Evolutionary conservation across 139 green algal species (phyloP).

Genomic region (Ettlia oleoabundans): DNA sequence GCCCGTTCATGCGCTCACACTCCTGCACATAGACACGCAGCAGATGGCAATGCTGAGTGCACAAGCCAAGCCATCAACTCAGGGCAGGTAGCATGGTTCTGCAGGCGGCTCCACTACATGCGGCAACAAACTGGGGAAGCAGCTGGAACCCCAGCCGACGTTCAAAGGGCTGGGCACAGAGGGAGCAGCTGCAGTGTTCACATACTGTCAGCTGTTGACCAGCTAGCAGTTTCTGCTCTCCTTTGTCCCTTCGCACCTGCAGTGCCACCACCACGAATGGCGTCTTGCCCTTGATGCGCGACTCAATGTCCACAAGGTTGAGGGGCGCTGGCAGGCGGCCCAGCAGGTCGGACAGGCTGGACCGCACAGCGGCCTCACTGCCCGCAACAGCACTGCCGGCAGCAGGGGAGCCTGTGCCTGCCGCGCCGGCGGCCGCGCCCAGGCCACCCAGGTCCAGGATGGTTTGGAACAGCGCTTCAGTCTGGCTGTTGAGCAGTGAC

Average conservation of each 20-base stretch:
- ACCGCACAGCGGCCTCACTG: conserved; percentile 49
- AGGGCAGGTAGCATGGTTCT: too few species aligned
- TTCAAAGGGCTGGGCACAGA: too few species aligned
- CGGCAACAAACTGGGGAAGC: too few species aligned
- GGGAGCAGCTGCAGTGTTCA: too few species aligned
- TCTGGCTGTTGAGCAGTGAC: conserved; percentile 87
- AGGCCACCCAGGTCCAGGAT: conserved; percentile 54
- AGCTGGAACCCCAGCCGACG: too few species aligned
- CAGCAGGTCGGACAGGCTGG: conserved; percentile 86
- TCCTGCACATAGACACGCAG: conserved; percentile 62
- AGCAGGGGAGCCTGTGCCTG: conserved; percentile 55
- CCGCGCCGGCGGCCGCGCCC: neutral
- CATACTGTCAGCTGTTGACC: too few species aligned
- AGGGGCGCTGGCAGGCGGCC: conserved; percentile 82
- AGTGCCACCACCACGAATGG: conserved; percentile 93
- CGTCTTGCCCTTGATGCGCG: conserved; percentile 76
- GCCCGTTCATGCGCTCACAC: conserved; percentile 86
- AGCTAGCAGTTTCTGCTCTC: too few species aligned
- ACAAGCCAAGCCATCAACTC: too few species aligned
- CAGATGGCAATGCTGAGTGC: too few species aligned
- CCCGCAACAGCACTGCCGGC: conserved; percentile 80
- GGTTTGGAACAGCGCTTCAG: conserved; percentile 66
- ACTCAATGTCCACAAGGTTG: conserved; percentile 85
- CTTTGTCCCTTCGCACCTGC: conserved; percentile 65
- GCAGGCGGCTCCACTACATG: too few species aligned